Percentiles rank a stretch among this genome's conserved stretches.
These are phyloP conservation scores for Pisolithus marmoratus DNA, from an alignment of 768 basidiomycete genomes.

Conservation along the genomic window DNA sequence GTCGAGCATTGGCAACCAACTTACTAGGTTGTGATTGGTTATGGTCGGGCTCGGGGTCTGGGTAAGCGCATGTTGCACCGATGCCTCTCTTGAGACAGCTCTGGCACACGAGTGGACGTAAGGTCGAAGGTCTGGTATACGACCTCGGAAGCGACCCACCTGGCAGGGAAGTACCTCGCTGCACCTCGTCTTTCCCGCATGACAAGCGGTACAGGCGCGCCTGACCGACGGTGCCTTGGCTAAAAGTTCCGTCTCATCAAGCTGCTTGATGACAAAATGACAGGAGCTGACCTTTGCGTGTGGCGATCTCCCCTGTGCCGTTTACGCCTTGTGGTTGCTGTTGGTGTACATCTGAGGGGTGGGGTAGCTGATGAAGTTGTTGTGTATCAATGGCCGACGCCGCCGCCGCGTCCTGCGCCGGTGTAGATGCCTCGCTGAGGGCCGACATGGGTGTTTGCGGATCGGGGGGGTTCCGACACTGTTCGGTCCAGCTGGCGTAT, in stretches of 20 bases:
- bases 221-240: constrained; percentile 80
- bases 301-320: constrained; percentile 24
- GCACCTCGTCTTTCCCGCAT: constrained; percentile 78
- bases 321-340: constrained; percentile 26
- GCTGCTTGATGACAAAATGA: constrained; percentile 6
- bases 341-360: constrained; percentile 31
- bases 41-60: constrained; percentile 65
- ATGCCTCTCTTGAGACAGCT: constrained; percentile 80
- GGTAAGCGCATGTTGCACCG: constrained; percentile 65
- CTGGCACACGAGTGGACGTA: constrained; percentile 30
- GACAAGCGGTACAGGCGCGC: constrained; percentile 75
- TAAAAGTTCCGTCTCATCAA: constrained; percentile 24
- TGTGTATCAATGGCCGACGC: constrained; percentile 54
- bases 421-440: constrained; percentile 64
- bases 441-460: constrained; percentile 64
- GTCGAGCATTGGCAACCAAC: not conserved
- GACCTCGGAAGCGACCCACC: constrained; percentile 34
- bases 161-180: constrained; percentile 80
- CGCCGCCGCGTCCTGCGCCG: constrained; percentile 61
- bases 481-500: constrained; percentile 21
- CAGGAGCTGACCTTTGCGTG: constrained; percentile 56
- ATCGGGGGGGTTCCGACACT: constrained; percentile 28
- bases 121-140: not conserved
- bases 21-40: constrained; percentile 25
- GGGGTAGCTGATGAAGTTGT: constrained; percentile 39